Evolutionary conservation across 345 rosid species (phyloP).

Genomic region (Acer saccharum): DNA sequence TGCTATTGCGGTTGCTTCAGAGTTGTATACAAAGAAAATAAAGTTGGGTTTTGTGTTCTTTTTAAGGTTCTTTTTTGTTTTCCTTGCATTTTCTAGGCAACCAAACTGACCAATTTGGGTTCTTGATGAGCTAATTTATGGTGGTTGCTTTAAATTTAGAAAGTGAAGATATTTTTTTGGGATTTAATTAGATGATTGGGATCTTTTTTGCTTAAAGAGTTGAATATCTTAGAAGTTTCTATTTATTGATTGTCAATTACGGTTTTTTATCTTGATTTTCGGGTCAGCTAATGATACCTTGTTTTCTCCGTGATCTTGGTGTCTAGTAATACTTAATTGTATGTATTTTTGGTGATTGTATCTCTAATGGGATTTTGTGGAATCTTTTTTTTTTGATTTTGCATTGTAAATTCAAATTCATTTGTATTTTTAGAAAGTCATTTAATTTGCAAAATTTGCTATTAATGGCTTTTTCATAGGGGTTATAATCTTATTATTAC

Average conservation of each 20-base stretch:
- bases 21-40: constrained; percentile 22
- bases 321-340: constrained; percentile 15
- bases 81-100: constrained; percentile 25
- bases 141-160: constrained; percentile 7
- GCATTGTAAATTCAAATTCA: neutral
- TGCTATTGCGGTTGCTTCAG: constrained; percentile 4
- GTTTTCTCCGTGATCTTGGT: constrained; percentile 35
- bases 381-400: constrained; percentile 14
- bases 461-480: constrained; percentile 23
- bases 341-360: constrained; percentile 9
- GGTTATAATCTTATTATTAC: neutral
- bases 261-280: constrained; percentile 26
- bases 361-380: constrained; percentile 12
- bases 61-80: neutral
- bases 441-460: constrained; percentile 20
- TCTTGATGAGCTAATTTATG: constrained; percentile 17
- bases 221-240: constrained; percentile 4
- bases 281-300: constrained; percentile 25
- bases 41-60: constrained; percentile 19
- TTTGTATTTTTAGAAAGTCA: constrained; percentile 15
- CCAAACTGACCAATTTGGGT: constrained; percentile 23
- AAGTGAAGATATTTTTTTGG: constrained; percentile 18
- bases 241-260: constrained; percentile 24
- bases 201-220: constrained; percentile 14
- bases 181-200: constrained; percentile 12